Percentiles rank a stretch among this genome's conserved stretches.
phyloP scores from a whole-genome alignment of 257 asterid genomes.

The Salvia rosmarinus region DNA sequence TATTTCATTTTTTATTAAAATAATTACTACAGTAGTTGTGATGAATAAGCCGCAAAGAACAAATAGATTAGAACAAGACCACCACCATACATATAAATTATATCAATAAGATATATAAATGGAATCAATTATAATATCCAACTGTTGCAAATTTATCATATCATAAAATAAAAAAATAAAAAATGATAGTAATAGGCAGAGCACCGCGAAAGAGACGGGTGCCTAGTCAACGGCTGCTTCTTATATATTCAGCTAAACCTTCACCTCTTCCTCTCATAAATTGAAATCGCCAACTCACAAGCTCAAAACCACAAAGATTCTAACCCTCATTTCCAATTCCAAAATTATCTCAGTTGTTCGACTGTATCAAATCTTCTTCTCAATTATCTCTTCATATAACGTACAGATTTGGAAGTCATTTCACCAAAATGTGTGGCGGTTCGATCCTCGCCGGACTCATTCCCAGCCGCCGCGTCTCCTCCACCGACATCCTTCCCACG shows the following conservation, averaged over 20 bases:
- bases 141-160: no score
- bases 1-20: no score
- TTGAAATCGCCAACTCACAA: not conserved
- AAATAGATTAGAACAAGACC: no score
- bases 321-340: not conserved
- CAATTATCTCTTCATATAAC: not conserved
- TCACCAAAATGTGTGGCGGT: constrained; percentile 75
- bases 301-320: not conserved
- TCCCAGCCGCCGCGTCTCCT: constrained; percentile 55
- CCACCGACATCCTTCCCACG: constrained; percentile 47
- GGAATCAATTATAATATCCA: no score
- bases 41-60: no score
- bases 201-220: constrained; percentile 25
- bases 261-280: not conserved
- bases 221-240: not conserved
- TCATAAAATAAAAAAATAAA: no score
- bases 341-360: not conserved
- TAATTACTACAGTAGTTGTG: no score
- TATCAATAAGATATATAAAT: no score
- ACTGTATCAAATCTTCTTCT: not conserved
- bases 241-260: constrained; percentile 23
- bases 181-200: no score
- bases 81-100: no score
- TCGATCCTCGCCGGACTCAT: constrained; percentile 64
- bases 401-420: not conserved